phyloP scores from a whole-genome alignment of 352 stramenopile genomes.

The Thalassiosira sp. region DNA sequence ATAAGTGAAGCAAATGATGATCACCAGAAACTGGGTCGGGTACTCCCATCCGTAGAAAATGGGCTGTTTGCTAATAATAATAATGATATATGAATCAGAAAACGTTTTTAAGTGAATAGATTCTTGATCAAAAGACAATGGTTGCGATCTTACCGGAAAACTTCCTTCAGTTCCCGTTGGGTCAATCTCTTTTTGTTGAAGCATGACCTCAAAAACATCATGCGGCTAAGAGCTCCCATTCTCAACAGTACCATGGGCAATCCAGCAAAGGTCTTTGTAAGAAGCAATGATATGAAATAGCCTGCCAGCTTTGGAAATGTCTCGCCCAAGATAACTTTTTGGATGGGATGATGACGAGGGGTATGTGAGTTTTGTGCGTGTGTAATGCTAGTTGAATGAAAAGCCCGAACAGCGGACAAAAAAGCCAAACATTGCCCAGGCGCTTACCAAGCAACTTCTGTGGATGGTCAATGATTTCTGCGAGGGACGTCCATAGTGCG shows the following conservation, averaged over 20 bases:
- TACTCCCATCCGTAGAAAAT: conserved; percentile 83
- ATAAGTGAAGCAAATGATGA: conserved; percentile 86
- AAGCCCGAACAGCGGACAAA: too few relatives aligned
- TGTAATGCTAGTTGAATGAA: too few relatives aligned
- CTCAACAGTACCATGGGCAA: conserved; percentile 79
- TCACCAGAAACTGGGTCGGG: conserved; percentile 82
- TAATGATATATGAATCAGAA: too few relatives aligned
- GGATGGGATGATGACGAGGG: too few relatives aligned
- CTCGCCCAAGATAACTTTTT: conserved; percentile 77
- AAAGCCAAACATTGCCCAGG: too few relatives aligned
- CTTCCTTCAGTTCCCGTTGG: conserved; percentile 78
- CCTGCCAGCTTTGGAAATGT: conserved; percentile 78
- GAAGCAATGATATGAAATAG: conserved; percentile 82
- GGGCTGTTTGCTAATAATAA: too few relatives aligned
- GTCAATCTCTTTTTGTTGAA: conserved; percentile 66
- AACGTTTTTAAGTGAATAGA: too few relatives aligned
- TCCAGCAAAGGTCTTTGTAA: conserved; percentile 82
- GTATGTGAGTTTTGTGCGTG: too few relatives aligned
- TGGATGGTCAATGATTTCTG: conserved; percentile 80
- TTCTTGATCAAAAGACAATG: too few relatives aligned
- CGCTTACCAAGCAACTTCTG: conserved; percentile 59
- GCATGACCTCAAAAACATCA: conserved; percentile 70
- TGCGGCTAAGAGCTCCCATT: conserved; percentile 71
- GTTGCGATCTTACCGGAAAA: too few relatives aligned
- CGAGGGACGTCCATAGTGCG: conserved; percentile 74